Evolutionary conservation across 306 rosid genomes (phyloP).

Genomic region (Prunus padus): DNA sequence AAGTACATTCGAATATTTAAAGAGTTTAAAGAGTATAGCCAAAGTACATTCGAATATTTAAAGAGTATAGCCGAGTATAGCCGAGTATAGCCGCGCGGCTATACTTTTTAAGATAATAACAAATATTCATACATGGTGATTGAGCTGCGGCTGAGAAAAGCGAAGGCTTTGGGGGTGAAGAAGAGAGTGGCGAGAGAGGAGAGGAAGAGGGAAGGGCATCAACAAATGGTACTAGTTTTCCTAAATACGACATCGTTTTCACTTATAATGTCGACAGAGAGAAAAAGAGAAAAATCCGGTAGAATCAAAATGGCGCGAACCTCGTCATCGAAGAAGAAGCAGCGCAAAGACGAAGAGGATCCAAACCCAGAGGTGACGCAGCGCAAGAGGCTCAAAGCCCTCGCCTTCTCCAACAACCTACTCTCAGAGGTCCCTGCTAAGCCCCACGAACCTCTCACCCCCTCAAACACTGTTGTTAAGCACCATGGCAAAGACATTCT

Average conservation of each 20-base stretch:
- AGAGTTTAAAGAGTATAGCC: too few relatives aligned
- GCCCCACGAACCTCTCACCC: constrained; percentile 39
- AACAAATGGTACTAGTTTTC: background rate
- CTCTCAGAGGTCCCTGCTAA: constrained; percentile 53
- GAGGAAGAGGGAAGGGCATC: constrained; percentile 10
- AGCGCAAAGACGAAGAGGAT: constrained; percentile 3
- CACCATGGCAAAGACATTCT: constrained; percentile 84
- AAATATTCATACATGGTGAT: constrained; percentile 44
- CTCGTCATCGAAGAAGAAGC: constrained; percentile 27
- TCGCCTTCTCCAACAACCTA: constrained; percentile 56
- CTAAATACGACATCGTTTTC: background rate
- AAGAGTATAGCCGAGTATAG: too few relatives aligned
- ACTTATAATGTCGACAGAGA: too few relatives aligned
- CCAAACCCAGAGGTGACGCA: constrained; percentile 37
- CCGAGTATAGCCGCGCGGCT: too few relatives aligned
- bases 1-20: too few relatives aligned
- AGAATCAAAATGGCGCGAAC: constrained; percentile 39
- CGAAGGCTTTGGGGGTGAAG: constrained; percentile 22
- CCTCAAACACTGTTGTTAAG: constrained; percentile 61
- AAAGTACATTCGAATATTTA: too few relatives aligned
- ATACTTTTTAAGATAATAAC: too few relatives aligned
- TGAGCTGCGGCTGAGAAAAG: constrained; percentile 16
- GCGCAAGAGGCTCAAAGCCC: constrained; percentile 69
- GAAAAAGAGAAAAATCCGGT: background rate
- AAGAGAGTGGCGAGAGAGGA: background rate